These are phyloP conservation scores for Immersiporthe knoxdaviesiana DNA, from an alignment of 2,329 filamentous ascomycete species.

Conservation along the genomic window DNA sequence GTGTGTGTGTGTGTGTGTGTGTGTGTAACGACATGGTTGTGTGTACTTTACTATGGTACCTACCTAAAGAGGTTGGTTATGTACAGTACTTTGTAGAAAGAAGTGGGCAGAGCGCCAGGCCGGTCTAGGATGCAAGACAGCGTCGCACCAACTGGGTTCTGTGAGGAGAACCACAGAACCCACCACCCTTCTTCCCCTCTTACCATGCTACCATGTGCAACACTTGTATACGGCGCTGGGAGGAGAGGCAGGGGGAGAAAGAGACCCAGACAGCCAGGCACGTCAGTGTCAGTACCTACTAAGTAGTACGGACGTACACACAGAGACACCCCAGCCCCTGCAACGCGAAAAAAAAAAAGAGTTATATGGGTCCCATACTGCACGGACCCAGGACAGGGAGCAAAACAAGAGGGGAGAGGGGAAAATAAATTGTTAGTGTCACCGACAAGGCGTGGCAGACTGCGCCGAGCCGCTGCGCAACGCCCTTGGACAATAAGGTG, in stretches of 20 bases:
- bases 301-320: too few relatives aligned
- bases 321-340: neutral
- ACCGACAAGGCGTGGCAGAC: conserved; percentile 8
- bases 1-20: neutral
- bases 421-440: conserved; percentile 18
- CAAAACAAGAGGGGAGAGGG: neutral
- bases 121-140: neutral
- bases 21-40: neutral
- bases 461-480: neutral
- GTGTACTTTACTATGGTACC: neutral
- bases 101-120: neutral
- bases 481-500: neutral
- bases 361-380: neutral
- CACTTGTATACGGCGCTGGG: neutral
- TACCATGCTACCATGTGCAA: neutral
- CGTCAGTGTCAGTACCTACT: too few relatives aligned
- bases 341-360: neutral
- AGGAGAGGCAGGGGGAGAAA: too few relatives aligned
- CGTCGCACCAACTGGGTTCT: neutral
- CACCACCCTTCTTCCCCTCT: neutral
- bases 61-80: neutral
- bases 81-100: conserved; percentile 2
- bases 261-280: neutral
- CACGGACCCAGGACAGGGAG: neutral
- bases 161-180: neutral